Conservation (phyloP, 2,329 filamentous ascomycete genomes). For the Colletotrichum salicis region DNA sequence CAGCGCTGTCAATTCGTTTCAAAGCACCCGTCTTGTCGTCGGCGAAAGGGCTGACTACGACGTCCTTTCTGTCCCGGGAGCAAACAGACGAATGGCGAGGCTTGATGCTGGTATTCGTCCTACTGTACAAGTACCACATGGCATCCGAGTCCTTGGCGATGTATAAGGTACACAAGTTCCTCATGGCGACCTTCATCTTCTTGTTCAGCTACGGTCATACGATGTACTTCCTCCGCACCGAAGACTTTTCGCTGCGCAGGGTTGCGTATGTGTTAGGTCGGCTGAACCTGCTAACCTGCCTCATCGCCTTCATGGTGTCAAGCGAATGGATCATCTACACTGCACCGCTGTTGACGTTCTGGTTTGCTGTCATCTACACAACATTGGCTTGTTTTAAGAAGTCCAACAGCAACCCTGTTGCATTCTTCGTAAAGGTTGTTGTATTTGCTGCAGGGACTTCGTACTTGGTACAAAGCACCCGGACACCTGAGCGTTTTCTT, state of each 20-base stretch:
- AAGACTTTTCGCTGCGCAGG: constrained; percentile 66
- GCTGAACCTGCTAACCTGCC: constrained; percentile 65
- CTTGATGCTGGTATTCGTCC: constrained; percentile 66
- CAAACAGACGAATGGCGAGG: constrained; percentile 75
- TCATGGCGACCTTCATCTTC: constrained; percentile 69
- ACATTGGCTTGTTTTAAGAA: constrained; percentile 57
- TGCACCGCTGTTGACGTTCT: constrained; percentile 68
- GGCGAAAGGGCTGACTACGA: neutral
- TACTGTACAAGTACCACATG: constrained; percentile 68
- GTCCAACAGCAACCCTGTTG: constrained; percentile 54
- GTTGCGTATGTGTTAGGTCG: constrained; percentile 60
- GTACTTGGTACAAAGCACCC: constrained; percentile 26
- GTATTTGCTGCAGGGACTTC: constrained; percentile 51
- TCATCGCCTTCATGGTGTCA: constrained; percentile 65
- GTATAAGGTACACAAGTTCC: constrained; percentile 64
- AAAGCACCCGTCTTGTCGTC: neutral
- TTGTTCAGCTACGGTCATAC: constrained; percentile 72
- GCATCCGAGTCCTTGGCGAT: constrained; percentile 58
- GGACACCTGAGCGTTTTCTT: constrained; percentile 19
- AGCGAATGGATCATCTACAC: constrained; percentile 66
- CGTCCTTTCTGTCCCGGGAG: constrained; percentile 56
- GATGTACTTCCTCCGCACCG: constrained; percentile 64
- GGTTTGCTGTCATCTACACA: constrained; percentile 68
- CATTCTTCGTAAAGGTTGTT: constrained; percentile 59
- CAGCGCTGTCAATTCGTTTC: constrained; percentile 23